Base-by-base conservation (phyloP, 345 rosid genomes). In the Camelina laxa region DNA sequence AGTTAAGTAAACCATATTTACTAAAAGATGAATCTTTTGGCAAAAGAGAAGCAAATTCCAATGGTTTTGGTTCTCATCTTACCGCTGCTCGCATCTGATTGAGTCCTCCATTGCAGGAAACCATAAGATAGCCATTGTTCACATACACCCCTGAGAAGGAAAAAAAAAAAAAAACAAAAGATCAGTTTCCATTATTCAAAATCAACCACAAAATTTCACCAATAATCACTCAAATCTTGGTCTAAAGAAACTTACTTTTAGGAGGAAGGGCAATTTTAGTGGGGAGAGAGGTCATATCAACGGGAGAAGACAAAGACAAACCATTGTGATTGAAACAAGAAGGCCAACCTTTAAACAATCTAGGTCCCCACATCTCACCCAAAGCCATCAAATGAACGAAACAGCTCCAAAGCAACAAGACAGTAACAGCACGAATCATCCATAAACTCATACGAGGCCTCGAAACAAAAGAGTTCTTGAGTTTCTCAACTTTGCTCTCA, bases 81-180 rank as follows among this genome's bases (percentile, higher is more conserved):
- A 94, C 98, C 4, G 98, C 98, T 57, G 98, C 93, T 84, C 98
- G 84, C 98, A 94, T 94, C 83, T 94, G 98, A 77, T 94, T 94
- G 70, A 94, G 98, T 63, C 98, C 98, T 83, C 98, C 98, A 82
- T 94, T 94, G 81, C 97, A 91, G 11, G 98, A 94, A 72, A 94
- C 91, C 90, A 90, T 83, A 55, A 94, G 87, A 80, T 94, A 94
- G 38, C 98, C 98, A 76, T 94, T 91, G 62, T 90, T 94, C 80
- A 80, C 87, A 51, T 94, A 94, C 20, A 87, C 24, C 68, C 98
- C 98, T 94, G 85, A 56, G 67, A 78, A 63, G 51, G 51, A 55
- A 48, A 53, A 42, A 11, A 9, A 61, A 55, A 61, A 54, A 55
- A 48, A 53, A 42, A 11, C 12, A 61, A 55, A 61, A 54, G 0